Percentiles rank a stretch among this genome's conserved stretches.
Evolutionary conservation across 31 red algal genomes (phyloP).

Genomic region (Endocladia muricata): DNA sequence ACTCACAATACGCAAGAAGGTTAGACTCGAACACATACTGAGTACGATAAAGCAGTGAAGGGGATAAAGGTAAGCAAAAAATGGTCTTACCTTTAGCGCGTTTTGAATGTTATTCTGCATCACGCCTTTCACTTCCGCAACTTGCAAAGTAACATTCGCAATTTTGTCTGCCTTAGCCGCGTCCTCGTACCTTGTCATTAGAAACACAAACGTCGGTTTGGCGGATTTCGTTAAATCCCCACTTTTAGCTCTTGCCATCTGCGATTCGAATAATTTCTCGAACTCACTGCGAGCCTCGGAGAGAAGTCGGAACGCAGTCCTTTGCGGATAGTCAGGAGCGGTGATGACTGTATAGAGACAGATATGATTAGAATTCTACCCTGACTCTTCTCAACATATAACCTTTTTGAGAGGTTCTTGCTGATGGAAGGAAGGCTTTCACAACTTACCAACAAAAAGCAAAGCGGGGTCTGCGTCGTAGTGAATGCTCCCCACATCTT

Average conservation of each 20-base stretch:
- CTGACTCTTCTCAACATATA: not conserved
- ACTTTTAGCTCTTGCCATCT: constrained; percentile 17
- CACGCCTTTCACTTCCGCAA: constrained; percentile 75
- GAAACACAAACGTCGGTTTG: constrained; percentile 28
- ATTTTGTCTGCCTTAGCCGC: constrained; percentile 37
- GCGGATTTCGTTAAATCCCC: constrained; percentile 5
- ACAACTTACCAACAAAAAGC: constrained; percentile 42
- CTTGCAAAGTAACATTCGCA: constrained; percentile 60
- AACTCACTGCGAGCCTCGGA: constrained; percentile 57
- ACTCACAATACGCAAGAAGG: not conserved
- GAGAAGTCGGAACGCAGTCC: constrained; percentile 77
- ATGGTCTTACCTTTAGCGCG: constrained; percentile 40
- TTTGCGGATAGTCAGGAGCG: constrained; percentile 73
- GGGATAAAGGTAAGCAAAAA: not conserved
- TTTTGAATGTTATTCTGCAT: constrained; percentile 77
- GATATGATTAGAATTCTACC: not conserved
- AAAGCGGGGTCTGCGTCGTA: constrained; percentile 51
- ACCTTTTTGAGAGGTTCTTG: not conserved
- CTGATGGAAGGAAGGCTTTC: not conserved
- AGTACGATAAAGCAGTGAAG: not conserved
- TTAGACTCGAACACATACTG: no score
- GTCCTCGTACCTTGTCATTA: constrained; percentile 39
- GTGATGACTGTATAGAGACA: constrained; percentile 45
- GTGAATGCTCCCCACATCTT: constrained; percentile 67
- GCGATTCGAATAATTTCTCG: constrained; percentile 23